These are phyloP conservation scores for Chytriomyces confervae DNA, from an alignment of 192 early-diverging fungal genomes.

Conservation along the genomic window DNA sequence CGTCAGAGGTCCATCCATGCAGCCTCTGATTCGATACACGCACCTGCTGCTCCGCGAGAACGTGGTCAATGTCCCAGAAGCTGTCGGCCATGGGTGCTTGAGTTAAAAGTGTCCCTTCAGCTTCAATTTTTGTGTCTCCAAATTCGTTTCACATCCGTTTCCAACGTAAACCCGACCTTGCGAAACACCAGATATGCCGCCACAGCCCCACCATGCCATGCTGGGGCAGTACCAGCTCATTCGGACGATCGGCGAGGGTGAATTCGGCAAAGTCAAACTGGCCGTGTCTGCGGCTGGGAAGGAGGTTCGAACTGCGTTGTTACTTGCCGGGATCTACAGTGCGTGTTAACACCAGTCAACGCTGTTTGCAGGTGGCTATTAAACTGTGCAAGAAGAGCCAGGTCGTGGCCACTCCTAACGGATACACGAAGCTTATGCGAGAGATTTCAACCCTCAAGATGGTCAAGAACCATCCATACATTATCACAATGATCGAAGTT, in stretches of 20 bases:
- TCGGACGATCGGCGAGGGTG: conserved; percentile 60
- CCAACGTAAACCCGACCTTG: no score
- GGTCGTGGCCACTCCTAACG: conserved; percentile 74
- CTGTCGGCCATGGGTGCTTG: conserved; percentile 33
- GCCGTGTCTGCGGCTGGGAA: conserved; percentile 43
- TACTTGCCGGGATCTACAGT: no score
- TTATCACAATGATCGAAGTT: conserved; percentile 93
- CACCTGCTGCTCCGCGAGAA: conserved; percentile 54
- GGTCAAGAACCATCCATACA: conserved; percentile 74
- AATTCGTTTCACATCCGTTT: not conserved
- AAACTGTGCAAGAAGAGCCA: conserved; percentile 93
- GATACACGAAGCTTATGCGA: conserved; percentile 89
- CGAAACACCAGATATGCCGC: not conserved
- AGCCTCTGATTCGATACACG: not conserved
- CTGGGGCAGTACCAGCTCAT: conserved; percentile 58
- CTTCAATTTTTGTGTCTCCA: not conserved
- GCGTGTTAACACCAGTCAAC: no score
- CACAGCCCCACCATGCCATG: conserved; percentile 4
- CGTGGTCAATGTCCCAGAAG: conserved; percentile 55
- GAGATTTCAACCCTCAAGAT: conserved; percentile 94
- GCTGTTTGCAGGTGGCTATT: conserved; percentile 75
- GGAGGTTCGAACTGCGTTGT: conserved; percentile 29
- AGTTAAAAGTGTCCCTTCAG: not conserved
- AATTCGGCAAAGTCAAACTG: conserved; percentile 69
- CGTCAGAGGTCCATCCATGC: not conserved